These are phyloP conservation scores for Adansonia grandidieri DNA, from an alignment of 441 rosid genomes.

Conservation along the genomic window DNA sequence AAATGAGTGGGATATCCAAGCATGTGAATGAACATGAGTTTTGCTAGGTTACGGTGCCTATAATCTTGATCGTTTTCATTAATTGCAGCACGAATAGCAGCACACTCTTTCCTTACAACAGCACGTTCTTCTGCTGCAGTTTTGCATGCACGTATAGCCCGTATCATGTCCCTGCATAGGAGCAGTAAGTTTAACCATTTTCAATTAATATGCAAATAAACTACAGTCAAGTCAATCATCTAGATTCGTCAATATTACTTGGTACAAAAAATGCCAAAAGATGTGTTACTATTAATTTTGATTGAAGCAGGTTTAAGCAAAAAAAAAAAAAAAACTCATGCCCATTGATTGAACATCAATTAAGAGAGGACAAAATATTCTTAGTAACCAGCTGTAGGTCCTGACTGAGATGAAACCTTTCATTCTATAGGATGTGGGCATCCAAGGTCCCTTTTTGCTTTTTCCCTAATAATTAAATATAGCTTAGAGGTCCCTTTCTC, in stretches of 20 bases:
- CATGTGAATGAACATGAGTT: constrained; percentile 99
- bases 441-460: background rate
- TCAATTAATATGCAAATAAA: background rate
- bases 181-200: constrained; percentile 22
- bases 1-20: constrained; percentile 99
- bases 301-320: no score
- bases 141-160: constrained; percentile 94
- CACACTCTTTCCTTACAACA: constrained; percentile 97
- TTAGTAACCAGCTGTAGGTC: background rate
- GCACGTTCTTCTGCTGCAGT: constrained; percentile 99
- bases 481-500: background rate
- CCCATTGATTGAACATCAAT: no score
- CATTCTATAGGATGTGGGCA: background rate
- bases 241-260: background rate
- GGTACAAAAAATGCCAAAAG: background rate
- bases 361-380: no score
- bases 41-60: constrained; percentile 86
- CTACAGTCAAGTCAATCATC: background rate
- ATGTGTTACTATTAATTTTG: background rate
- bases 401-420: background rate
- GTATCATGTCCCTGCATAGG: constrained; percentile 93
- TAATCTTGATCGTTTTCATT: constrained; percentile 89
- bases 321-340: no score
- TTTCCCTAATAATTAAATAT: background rate
- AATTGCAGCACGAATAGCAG: constrained; percentile 84